These are phyloP conservation scores for Coemansia javaensis DNA, from an alignment of 192 early-diverging fungal genomes.

Conservation along the genomic window DNA sequence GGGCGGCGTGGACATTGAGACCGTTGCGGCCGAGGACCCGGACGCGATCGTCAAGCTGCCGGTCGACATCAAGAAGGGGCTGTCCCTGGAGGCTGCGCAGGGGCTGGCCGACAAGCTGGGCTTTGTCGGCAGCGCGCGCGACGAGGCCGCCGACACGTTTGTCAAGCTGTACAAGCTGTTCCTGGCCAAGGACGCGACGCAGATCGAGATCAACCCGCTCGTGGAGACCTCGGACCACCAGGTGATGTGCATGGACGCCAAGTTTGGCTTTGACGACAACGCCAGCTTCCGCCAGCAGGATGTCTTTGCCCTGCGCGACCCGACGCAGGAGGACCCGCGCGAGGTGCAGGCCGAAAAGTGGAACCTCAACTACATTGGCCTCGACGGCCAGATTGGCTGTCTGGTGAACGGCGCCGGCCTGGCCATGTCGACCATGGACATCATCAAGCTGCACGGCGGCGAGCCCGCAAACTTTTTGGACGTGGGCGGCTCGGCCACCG, in stretches of 20 bases:
- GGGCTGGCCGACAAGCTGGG: constrained; percentile 83
- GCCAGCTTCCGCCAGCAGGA: constrained; percentile 96
- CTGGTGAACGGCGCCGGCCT: constrained; percentile 98
- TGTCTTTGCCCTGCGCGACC: constrained; percentile 82
- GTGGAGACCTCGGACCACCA: constrained; percentile 85
- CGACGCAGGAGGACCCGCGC: constrained; percentile 93
- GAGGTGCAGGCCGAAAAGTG: constrained; percentile 95
- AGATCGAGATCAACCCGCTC: constrained; percentile 99
- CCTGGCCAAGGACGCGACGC: constrained; percentile 92
- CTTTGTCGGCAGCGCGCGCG: constrained; percentile 72
- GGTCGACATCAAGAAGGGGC: constrained; percentile 83
- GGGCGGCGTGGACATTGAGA: constrained; percentile 98
- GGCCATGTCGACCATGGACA: constrained; percentile 99
- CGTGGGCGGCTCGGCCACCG: constrained; percentile 94
- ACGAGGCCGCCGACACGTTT: constrained; percentile 89
- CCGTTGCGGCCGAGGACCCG: constrained; percentile 89
- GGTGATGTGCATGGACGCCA: constrained; percentile 98
- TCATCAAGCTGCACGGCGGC: constrained; percentile 98
- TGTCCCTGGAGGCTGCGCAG: constrained; percentile 67
- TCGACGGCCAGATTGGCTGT: constrained; percentile 97
- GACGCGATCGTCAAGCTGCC: constrained; percentile 93
- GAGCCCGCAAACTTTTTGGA: constrained; percentile 99
- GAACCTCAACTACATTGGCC: constrained; percentile 99
- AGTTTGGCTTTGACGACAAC: constrained; percentile 99
- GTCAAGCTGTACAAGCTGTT: constrained; percentile 94